Conservation (phyloP, 768 basidiomycete genomes). For the Mrakia hoshinonis region DNA sequence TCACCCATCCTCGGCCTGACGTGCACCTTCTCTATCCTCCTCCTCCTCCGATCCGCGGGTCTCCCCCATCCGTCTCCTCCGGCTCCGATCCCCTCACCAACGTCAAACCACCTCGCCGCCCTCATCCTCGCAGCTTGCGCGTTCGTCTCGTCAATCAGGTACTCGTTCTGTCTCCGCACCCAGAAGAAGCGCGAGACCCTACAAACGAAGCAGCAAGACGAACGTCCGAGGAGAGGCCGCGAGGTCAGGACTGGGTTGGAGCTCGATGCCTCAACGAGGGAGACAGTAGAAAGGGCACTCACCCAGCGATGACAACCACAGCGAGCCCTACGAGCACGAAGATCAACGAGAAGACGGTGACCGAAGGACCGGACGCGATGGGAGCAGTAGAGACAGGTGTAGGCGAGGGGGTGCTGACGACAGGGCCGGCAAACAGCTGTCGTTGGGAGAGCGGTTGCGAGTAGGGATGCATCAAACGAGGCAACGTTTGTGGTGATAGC, state of each 20-base stretch:
- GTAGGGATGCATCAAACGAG: too few relatives aligned
- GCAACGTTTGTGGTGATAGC: too few relatives aligned
- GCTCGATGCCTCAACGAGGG: too few relatives aligned
- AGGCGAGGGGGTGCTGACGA: too few relatives aligned
- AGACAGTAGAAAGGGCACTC: constrained; percentile 1
- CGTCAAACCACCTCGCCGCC: too few relatives aligned
- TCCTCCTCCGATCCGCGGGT: not conserved
- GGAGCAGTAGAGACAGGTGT: too few relatives aligned
- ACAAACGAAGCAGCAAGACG: not conserved
- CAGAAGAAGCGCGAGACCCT: not conserved
- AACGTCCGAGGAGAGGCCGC: not conserved
- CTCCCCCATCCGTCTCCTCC: constrained; percentile 4
- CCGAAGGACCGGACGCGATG: not conserved
- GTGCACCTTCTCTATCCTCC: not conserved
- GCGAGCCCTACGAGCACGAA: not conserved
- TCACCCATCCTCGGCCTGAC: not conserved
- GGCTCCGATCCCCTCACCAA: not conserved
- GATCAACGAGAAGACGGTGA: not conserved
- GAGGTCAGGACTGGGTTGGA: too few relatives aligned
- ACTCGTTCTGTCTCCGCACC: not conserved
- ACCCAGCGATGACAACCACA: not conserved
- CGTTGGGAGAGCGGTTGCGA: too few relatives aligned
- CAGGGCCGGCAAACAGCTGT: too few relatives aligned
- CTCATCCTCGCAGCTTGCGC: too few relatives aligned
- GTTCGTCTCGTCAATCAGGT: too few relatives aligned